Evolutionary conservation across 257 asterid genomes (phyloP), one percentile per base, ranked within the genome.

Genomic region (Petunia axillaris): DNA sequence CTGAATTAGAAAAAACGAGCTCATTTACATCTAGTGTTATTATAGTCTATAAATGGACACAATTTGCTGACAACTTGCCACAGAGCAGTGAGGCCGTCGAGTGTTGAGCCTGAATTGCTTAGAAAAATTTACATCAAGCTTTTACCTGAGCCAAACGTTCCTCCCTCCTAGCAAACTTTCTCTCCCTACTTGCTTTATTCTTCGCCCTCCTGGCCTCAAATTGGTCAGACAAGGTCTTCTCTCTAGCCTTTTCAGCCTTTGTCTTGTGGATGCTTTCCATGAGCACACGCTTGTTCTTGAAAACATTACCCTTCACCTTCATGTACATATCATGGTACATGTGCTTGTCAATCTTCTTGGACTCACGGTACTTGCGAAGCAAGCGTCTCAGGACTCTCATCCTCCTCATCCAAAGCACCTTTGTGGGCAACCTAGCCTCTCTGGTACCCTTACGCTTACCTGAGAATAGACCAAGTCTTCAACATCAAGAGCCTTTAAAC

Each of bases 381-480:
- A 95, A 83, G 9, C 99, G 93, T 65, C 99, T 90, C 1, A 95
- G 97, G 53, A 95, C 98, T 74, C 99, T 90, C 91, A 95, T 86
- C 80, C 99, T 95, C 88, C 98, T 82, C 99, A 95, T 95, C 99
- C 99, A 95, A 8, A 95, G 97, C 1, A 95, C 57, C 82, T 95
- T 95, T 0, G 99, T 95, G 52, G 98, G 99, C 89, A 95, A 71
- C 84, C 99, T 93, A 6, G 99, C 99, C 84, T 95, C 98, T 85
- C 97, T 91, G 44, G 99, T 95, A 89, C 99, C 99, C 92, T 93
- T 95, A 2, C 99, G 95, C 84, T 95, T 95, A 91, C 98, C 98
- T 93, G 81, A 35, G 76, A 64, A 13, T 10, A 50, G 14, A 73
- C 35, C 35, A 6, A 1, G 1, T 50, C 11, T 14, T 73, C 62